Conservation (phyloP, 805 yeast species). For the Starmerella davenportii region DNA sequence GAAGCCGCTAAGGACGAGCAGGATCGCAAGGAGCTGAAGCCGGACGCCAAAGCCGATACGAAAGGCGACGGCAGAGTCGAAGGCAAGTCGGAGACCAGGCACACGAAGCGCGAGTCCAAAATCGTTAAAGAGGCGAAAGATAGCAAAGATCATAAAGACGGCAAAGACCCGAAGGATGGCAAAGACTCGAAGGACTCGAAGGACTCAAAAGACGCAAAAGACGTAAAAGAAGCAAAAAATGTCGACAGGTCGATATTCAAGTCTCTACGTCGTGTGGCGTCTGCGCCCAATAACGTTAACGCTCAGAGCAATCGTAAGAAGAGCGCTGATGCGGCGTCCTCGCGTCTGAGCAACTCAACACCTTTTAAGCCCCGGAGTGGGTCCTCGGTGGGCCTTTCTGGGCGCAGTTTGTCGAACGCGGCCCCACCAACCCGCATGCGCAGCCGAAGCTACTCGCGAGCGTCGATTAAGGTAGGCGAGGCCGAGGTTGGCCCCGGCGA, state of each 20-base stretch:
- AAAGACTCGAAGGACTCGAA: neutral
- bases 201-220: neutral
- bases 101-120: too few relatives aligned
- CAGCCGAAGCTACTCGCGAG: slow-evolving; percentile 48
- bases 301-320: slow-evolving; percentile 3
- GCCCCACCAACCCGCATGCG: slow-evolving; percentile 6
- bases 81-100: too few relatives aligned
- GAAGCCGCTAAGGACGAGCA: slow-evolving; percentile 5
- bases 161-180: neutral
- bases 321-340: neutral
- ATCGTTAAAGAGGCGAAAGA: neutral
- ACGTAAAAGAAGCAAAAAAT: neutral
- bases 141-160: neutral
- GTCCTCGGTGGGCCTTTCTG: neutral
- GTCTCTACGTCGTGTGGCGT: slow-evolving; percentile 47
- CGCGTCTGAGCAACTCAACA: neutral
- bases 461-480: slow-evolving; percentile 53
- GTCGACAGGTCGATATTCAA: slow-evolving; percentile 14
- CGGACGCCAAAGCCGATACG: neutral
- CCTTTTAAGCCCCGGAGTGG: neutral
- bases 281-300: slow-evolving; percentile 55
- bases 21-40: slow-evolving; percentile 1
- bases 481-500: slow-evolving; percentile 74
- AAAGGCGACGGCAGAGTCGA: neutral
- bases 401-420: neutral